These are phyloP conservation scores for Colletotrichum shisoi DNA, from an alignment of 2,329 filamentous ascomycete genomes.

Conservation along the genomic window DNA sequence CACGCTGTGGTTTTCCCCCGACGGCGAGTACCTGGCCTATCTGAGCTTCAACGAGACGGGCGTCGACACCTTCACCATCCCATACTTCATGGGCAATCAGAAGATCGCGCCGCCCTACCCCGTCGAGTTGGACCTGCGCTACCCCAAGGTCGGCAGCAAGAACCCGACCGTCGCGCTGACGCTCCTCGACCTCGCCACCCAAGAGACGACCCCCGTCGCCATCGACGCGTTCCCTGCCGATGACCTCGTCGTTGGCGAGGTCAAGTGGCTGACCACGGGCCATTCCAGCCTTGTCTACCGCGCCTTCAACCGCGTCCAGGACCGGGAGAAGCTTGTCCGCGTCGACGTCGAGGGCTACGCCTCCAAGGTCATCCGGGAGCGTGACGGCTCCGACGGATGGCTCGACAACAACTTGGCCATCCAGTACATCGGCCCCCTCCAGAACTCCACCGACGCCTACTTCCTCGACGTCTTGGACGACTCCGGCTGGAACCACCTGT, in stretches of 20 bases:
- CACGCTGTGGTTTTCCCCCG: conserved; percentile 94
- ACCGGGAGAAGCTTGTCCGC: conserved; percentile 67
- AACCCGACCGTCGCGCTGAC: conserved; percentile 71
- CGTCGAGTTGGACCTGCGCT: conserved; percentile 67
- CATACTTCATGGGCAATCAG: conserved; percentile 70
- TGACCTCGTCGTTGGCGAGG: conserved; percentile 71
- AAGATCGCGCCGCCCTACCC: conserved; percentile 68
- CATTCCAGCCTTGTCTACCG: conserved; percentile 70
- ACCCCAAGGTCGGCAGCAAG: conserved; percentile 73
- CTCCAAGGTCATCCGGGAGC: conserved; percentile 61
- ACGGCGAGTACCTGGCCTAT: conserved; percentile 89
- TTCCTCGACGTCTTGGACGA: conserved; percentile 74
- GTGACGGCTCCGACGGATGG: conserved; percentile 68
- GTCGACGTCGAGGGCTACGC: conserved; percentile 61
- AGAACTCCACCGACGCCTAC: conserved; percentile 53
- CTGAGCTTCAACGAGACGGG: conserved; percentile 85
- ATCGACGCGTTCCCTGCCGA: conserved; percentile 66
- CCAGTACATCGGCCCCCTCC: conserved; percentile 60
- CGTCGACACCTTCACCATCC: conserved; percentile 70
- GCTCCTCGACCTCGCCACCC: conserved; percentile 61
- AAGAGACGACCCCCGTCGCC: conserved; percentile 55
- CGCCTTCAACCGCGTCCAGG: conserved; percentile 73
- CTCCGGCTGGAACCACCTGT: conserved; percentile 71
- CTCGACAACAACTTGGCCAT: conserved; percentile 67
- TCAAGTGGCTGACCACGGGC: conserved; percentile 70